Evolutionary conservation across 75 land plant genomes (phyloP).

Genomic region (Pinus tabuliformis): DNA sequence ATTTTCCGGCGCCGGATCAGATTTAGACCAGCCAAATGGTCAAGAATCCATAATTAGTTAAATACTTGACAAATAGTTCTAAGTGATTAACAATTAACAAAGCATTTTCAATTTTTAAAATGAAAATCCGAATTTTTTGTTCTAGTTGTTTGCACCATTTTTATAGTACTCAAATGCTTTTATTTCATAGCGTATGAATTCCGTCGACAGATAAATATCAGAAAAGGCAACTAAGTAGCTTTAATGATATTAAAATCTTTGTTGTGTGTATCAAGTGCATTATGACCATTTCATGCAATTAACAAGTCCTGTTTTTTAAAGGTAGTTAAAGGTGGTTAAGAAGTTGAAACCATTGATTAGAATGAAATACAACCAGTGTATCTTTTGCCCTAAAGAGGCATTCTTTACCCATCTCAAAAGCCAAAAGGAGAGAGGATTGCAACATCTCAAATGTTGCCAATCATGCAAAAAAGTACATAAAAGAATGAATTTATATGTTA

Average conservation of each 20-base stretch:
- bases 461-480: not conserved
- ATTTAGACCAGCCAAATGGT: not conserved
- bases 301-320: not conserved
- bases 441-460: not conserved
- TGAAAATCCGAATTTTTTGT: not conserved
- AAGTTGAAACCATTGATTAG: not conserved
- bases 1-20: not conserved
- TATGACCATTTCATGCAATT: not conserved
- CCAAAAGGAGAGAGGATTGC: not conserved
- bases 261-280: not conserved
- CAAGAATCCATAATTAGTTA: not conserved
- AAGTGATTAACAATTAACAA: not conserved
- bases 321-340: not conserved
- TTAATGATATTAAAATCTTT: not conserved
- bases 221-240: not conserved
- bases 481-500: not conserved
- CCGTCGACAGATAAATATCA: too few relatives aligned
- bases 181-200: too few relatives aligned
- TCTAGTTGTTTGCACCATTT: too few relatives aligned
- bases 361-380: not conserved
- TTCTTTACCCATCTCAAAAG: not conserved
- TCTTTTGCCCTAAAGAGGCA: not conserved
- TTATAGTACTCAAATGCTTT: too few relatives aligned
- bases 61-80: not conserved
- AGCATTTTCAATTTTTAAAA: not conserved